A percentile compares a stretch with the other conserved stretches of the same genome.
phyloP scores from a whole-genome alignment of 2,329 filamentous ascomycete species.

The Arthroderma sp. region DNA sequence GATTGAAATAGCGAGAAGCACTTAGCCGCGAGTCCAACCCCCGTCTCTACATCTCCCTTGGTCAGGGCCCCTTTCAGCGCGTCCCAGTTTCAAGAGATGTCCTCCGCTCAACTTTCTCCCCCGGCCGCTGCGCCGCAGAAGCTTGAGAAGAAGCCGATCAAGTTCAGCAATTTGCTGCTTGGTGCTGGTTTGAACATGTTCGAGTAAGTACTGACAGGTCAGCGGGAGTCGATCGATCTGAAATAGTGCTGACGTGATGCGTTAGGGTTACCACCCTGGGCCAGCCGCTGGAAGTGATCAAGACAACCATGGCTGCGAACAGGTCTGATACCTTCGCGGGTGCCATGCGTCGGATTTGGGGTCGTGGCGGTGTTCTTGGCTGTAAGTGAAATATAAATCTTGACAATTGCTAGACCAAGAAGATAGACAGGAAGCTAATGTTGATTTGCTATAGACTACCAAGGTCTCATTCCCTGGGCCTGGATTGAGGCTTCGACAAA shows the following conservation, averaged over 20 bases:
- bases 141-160: slow-evolving; percentile 98
- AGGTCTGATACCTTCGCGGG: slow-evolving; percentile 72
- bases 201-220: slow-evolving; percentile 42
- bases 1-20: background rate
- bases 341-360: slow-evolving; percentile 79
- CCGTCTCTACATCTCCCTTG: slow-evolving; percentile 56
- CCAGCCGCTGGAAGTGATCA: slow-evolving; percentile 91
- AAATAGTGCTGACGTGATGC: slow-evolving; percentile 3
- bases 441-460: slow-evolving; percentile 59
- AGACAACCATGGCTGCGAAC: slow-evolving; percentile 99
- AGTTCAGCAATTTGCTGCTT: slow-evolving; percentile 97
- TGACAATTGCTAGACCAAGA: background rate
- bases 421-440: slow-evolving; percentile 8
- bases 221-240: background rate
- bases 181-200: slow-evolving; percentile 93
- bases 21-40: background rate
- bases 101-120: slow-evolving; percentile 13
- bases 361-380: slow-evolving; percentile 80
- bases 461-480: slow-evolving; percentile 98
- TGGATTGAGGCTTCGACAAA: slow-evolving; percentile 99
- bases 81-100: slow-evolving; percentile 46
- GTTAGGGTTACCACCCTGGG: slow-evolving; percentile 52
- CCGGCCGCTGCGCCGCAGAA: slow-evolving; percentile 30
- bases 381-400: slow-evolving; percentile 49
- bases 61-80: slow-evolving; percentile 71